Conservation (phyloP, 139 green algal species). For the Tetraselmis chui region DNA sequence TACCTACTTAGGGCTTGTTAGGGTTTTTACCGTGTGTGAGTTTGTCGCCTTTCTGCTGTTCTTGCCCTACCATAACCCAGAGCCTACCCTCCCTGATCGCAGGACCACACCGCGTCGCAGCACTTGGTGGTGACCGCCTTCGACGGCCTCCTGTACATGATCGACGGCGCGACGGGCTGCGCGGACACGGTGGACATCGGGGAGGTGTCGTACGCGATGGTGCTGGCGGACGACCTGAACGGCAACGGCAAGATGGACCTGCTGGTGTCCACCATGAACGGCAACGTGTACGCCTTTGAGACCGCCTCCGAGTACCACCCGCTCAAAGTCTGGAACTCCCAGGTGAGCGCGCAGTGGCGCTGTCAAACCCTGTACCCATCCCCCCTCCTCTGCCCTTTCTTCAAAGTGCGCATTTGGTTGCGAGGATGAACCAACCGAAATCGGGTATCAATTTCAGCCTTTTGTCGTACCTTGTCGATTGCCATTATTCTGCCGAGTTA, state of each 20-base stretch:
- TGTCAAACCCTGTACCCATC: not conserved
- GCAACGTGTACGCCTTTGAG: slow-evolving; percentile 83
- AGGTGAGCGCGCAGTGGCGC: slow-evolving; percentile 26
- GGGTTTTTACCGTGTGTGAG: no score
- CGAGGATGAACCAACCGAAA: no score
- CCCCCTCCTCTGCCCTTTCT: no score
- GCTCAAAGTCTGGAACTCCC: slow-evolving; percentile 57
- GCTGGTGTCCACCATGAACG: slow-evolving; percentile 89
- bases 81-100: slow-evolving; percentile 5
- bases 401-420: no score
- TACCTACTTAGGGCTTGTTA: no score
- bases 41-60: no score
- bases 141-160: slow-evolving; percentile 86
- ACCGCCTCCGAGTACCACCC: slow-evolving; percentile 67
- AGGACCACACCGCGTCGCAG: slow-evolving; percentile 20
- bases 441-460: no score
- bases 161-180: slow-evolving; percentile 74
- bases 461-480: no score
- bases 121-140: slow-evolving; percentile 80
- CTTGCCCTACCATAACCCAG: slow-evolving; percentile 30
- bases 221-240: slow-evolving; percentile 89
- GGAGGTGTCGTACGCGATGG: slow-evolving; percentile 78
- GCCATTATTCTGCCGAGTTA: no score
- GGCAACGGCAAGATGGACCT: slow-evolving; percentile 74
- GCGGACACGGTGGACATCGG: slow-evolving; percentile 87